Conservation (phyloP, 768 basidiomycete species). For the Termitomyces sp. region DNA sequence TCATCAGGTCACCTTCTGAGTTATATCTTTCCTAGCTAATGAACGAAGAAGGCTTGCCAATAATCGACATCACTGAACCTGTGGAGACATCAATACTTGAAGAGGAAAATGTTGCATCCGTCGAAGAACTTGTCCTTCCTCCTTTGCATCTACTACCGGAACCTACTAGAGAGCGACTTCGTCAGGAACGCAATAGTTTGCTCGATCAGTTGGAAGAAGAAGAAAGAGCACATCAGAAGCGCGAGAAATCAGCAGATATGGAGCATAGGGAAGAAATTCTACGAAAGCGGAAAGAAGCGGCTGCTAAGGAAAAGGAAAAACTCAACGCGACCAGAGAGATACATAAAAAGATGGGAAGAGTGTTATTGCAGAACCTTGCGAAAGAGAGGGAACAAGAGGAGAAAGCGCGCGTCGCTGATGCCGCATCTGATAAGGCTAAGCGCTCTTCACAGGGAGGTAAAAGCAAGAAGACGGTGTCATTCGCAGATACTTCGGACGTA, state of each 20-base stretch:
- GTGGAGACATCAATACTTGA: constrained; percentile 20
- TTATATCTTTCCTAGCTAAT: constrained; percentile 41
- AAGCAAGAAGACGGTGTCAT: constrained; percentile 63
- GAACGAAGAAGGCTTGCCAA: constrained; percentile 76
- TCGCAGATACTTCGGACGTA: constrained; percentile 43
- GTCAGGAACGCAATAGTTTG: constrained; percentile 57
- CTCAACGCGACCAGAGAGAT: constrained; percentile 42
- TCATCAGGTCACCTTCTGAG: constrained; percentile 14
- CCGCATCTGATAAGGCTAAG: constrained; percentile 25
- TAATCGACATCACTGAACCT: constrained; percentile 73
- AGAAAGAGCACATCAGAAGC: constrained; percentile 43
- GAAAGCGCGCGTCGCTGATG: constrained; percentile 25
- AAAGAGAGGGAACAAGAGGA: constrained; percentile 35
- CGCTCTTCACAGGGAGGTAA: constrained; percentile 17
- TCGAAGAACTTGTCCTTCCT: constrained; percentile 41
- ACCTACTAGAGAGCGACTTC: constrained; percentile 43
- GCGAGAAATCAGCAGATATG: constrained; percentile 33
- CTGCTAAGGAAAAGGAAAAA: constrained; percentile 32
- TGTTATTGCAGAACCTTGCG: constrained; percentile 46
- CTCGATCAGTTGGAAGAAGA: constrained; percentile 71
- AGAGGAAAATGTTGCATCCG: constrained; percentile 11
- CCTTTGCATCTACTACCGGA: constrained; percentile 41
- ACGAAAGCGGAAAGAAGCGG: constrained; percentile 46
- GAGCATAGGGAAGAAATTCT: constrained; percentile 42
- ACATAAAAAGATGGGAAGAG: constrained; percentile 77